Conservation (phyloP, 208 protist genomes). For the Willaertia magna region DNA sequence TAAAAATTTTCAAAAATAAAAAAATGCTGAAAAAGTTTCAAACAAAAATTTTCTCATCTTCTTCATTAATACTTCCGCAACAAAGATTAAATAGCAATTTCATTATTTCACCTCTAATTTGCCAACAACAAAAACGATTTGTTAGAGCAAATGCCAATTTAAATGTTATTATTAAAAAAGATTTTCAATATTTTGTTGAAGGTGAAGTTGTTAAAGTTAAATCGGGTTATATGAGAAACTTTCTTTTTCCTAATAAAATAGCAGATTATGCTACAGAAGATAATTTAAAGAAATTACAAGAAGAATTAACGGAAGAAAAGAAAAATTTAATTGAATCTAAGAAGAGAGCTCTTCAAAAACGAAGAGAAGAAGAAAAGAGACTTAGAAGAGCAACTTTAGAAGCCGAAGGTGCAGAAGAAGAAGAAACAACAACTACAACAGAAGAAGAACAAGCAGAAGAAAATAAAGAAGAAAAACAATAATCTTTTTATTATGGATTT, state of each 20-base stretch:
- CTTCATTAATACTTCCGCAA: too few species aligned
- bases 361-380: neutral
- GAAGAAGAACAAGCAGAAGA: too few species aligned
- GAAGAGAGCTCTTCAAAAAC: neutral
- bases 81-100: too few species aligned
- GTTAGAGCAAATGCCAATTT: neutral
- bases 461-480: too few species aligned
- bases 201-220: neutral
- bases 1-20: too few species aligned
- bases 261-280: neutral
- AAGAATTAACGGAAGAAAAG: neutral
- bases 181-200: neutral
- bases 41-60: too few species aligned
- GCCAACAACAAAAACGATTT: neutral
- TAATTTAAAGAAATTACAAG: neutral
- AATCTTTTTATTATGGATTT: too few species aligned
- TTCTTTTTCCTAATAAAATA: neutral
- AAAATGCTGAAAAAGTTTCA: too few species aligned
- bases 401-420: neutral
- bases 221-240: conserved; percentile 1
- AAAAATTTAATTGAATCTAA: neutral
- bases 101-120: too few species aligned
- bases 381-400: neutral
- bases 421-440: neutral
- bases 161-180: neutral